Percentiles rank a stretch among this genome's conserved stretches.
phyloP scores from a whole-genome alignment of 106 monocot genomes.

The Ottelia alismoides region DNA sequence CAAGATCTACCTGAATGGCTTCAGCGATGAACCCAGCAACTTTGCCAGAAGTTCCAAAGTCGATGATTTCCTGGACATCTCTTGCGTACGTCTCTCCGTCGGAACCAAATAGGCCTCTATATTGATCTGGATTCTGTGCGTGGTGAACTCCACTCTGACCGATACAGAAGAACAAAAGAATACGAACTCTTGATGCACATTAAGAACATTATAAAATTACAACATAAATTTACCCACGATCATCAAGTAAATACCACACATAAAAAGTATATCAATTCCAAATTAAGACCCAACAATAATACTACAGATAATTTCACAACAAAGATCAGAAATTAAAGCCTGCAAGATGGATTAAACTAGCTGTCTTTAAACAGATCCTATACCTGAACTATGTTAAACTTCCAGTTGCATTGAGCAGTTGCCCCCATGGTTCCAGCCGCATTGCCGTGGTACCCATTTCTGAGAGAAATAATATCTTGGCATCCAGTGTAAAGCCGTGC shows the following conservation, averaged over 20 bases:
- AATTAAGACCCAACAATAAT: too few species aligned
- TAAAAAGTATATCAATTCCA: too few species aligned
- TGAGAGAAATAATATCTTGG: constrained; percentile 77
- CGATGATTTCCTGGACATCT: constrained; percentile 88
- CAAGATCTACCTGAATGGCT: too few species aligned
- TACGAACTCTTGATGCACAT: too few species aligned
- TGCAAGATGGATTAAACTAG: too few species aligned
- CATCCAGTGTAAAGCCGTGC: constrained; percentile 67
- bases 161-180: background rate
- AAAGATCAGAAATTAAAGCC: too few species aligned
- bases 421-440: constrained; percentile 79
- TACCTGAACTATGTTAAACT: constrained; percentile 82
- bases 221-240: too few species aligned
- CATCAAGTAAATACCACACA: too few species aligned
- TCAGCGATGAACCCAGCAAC: constrained; percentile 83
- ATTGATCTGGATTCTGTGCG: constrained; percentile 74
- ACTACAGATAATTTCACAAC: too few species aligned
- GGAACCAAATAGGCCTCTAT: constrained; percentile 80
- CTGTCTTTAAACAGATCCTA: too few species aligned
- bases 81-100: constrained; percentile 78
- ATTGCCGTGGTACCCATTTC: constrained; percentile 90
- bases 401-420: constrained; percentile 76
- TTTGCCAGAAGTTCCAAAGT: constrained; percentile 71
- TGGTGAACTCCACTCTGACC: constrained; percentile 82
- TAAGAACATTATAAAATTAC: too few species aligned